Evolutionary conservation across 495 filamentous ascomycete genomes (phyloP), one percentile per base, ranked within the genome.

Genomic region (Penicillium bovifimosum): DNA sequence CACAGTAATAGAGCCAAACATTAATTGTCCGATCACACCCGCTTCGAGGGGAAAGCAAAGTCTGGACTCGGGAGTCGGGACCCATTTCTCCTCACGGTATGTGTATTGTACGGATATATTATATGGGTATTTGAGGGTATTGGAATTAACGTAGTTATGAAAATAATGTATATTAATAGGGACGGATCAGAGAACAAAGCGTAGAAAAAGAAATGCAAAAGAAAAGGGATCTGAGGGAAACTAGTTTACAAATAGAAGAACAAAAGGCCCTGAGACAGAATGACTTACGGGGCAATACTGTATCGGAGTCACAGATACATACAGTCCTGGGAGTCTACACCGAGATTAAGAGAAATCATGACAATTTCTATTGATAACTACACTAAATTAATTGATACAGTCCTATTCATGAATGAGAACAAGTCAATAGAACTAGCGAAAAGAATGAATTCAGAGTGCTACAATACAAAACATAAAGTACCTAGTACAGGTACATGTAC

Each of bases 11-110:
- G 7, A 45, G 16, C 32, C 29, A 31, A 45, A 29, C 10, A 13
- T 24, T 38, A 41, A 16, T 5, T 18, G 11, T 31, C 41, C 50
- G 39, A 52, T 18, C 26, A 8, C 44, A 45, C 29, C 52, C 45
- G 44, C 36, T 26, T 34, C 27, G 16, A 49, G 41, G 32, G 44
- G 44, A 39, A 28, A 48, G 38, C 32, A 27, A 24, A 34, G 44
- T 33, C 47, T 56, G 49, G 49, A 60, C 53, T 56, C 50, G 58
- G 58, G 54, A 55, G 52, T 47, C 44, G n/a, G n/a, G n/a, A n/a
- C 57, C 57, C 57, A 49, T 49, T 52, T 45, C 50, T 55, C 52
- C 56, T 59, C 56, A 55, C 51, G 38, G 47, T 55, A 44, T 41
- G 11, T 20, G 6, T 18, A 31, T 38, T n/a, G 13, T 26, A 8